These are phyloP conservation scores for Lipomyces spencermartinsiae DNA, from an alignment of 805 yeast genomes.

Conservation along the genomic window DNA sequence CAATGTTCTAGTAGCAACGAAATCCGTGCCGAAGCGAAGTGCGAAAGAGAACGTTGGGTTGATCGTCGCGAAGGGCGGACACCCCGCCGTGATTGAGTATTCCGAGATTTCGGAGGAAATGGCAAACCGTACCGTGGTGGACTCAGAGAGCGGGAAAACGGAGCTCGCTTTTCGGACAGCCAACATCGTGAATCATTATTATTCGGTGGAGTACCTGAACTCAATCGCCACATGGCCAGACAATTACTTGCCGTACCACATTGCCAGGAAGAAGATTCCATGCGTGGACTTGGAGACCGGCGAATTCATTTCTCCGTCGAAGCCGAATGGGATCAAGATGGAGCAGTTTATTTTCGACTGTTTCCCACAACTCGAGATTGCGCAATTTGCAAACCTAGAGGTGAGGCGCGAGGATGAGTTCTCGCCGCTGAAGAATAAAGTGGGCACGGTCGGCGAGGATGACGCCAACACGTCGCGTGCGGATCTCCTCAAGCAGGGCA, in stretches of 20 bases:
- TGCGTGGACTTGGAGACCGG: conserved; percentile 57
- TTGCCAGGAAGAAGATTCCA: conserved; percentile 90
- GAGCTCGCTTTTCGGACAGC: conserved; percentile 83
- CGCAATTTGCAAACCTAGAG: conserved; percentile 87
- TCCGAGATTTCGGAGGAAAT: conserved; percentile 83
- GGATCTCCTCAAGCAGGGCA: conserved; percentile 69
- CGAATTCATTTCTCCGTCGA: conserved; percentile 62
- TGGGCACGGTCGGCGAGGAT: conserved; percentile 57
- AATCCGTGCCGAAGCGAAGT: conserved; percentile 91
- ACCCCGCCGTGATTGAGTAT: conserved; percentile 93
- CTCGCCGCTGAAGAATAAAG: conserved; percentile 89
- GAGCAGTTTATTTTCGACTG: conserved; percentile 98
- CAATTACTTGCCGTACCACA: conserved; percentile 83
- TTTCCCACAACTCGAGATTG: conserved; percentile 75
- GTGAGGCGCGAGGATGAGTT: conserved; percentile 86
- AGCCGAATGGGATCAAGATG: conserved; percentile 88
- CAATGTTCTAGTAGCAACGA: conserved; percentile 79
- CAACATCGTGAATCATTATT: conserved; percentile 95
- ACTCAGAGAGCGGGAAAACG: conserved; percentile 48
- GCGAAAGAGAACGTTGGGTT: conserved; percentile 90
- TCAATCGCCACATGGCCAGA: conserved; percentile 73
- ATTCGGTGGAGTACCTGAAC: conserved; percentile 75
- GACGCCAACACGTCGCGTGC: conserved; percentile 80
- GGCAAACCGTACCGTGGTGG: conserved; percentile 65
- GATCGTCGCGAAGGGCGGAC: conserved; percentile 64